These are phyloP conservation scores for Neurospora tetraspora DNA, from an alignment of 495 filamentous ascomycete genomes.

Conservation along the genomic window DNA sequence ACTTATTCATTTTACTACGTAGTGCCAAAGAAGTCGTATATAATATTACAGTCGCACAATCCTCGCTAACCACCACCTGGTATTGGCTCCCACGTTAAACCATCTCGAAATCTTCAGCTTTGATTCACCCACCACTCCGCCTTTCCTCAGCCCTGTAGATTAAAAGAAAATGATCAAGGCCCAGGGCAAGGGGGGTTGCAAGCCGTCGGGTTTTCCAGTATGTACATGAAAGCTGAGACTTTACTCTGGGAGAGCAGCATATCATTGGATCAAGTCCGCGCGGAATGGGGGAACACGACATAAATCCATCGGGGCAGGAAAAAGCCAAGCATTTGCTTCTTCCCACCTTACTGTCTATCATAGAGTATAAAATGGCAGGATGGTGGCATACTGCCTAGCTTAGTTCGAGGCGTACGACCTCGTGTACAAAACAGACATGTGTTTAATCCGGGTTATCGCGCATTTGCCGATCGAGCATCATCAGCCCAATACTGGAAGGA, in stretches of 20 bases:
- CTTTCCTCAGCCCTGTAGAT: not conserved
- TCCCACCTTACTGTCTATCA: no score
- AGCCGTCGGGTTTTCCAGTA: not conserved
- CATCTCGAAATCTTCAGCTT: not conserved
- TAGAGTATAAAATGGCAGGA: no score
- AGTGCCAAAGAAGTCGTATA: not conserved
- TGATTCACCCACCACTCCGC: not conserved
- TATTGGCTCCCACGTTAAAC: not conserved
- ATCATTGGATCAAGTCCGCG: not conserved
- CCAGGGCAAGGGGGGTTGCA: not conserved
- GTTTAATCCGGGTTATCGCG: not conserved
- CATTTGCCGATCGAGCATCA: not conserved
- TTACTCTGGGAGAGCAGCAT: not conserved
- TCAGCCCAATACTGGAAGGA: not conserved
- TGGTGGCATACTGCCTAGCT: no score
- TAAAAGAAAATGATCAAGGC: not conserved
- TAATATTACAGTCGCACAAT: not conserved
- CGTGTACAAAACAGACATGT: not conserved
- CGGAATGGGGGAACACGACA: not conserved
- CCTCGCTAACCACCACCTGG: not conserved
- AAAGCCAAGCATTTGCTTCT: not conserved
- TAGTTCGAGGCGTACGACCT: not conserved
- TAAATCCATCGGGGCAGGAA: not conserved
- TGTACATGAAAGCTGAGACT: not conserved
- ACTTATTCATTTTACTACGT: not conserved